Conservation (phyloP, 139 green algal species). For the Raphidocelis subcapitata region DNA sequence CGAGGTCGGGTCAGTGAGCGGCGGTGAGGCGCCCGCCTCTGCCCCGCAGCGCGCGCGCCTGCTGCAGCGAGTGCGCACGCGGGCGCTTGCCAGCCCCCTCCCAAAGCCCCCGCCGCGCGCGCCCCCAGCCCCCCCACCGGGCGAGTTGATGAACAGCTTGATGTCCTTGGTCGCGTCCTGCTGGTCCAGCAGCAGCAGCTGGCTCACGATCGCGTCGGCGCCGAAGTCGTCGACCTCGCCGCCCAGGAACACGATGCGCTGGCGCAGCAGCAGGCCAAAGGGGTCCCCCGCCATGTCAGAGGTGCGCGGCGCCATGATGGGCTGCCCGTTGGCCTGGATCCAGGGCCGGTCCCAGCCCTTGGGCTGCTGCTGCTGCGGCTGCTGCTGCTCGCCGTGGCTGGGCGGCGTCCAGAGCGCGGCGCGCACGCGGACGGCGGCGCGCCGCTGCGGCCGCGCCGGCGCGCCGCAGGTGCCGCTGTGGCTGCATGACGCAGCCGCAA, state of each 20-base stretch:
- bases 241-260: constrained; percentile 97
- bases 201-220: constrained; percentile 94
- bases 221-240: constrained; percentile 95
- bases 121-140: constrained; percentile 45
- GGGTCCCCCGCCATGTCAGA: constrained; percentile 88
- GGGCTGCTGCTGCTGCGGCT: background rate
- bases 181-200: constrained; percentile 96
- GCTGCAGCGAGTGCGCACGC: too few species aligned
- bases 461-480: too few species aligned
- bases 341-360: constrained; percentile 46
- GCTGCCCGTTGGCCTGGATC: constrained; percentile 58
- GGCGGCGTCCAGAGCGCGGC: constrained; percentile 18
- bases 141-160: constrained; percentile 99
- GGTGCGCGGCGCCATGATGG: constrained; percentile 61
- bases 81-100: too few species aligned
- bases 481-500: too few species aligned
- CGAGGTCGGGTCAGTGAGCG: too few species aligned
- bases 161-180: constrained; percentile 97
- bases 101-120: too few species aligned
- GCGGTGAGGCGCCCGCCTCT: too few species aligned
- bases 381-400: background rate
- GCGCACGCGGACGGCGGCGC: constrained; percentile 3
- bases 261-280: constrained; percentile 90
- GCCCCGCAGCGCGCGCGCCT: too few species aligned
- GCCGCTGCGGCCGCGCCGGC: background rate